phyloP scores from a whole-genome alignment of 202 grass and related monocot genomes.

The Zizania palustris region DNA sequence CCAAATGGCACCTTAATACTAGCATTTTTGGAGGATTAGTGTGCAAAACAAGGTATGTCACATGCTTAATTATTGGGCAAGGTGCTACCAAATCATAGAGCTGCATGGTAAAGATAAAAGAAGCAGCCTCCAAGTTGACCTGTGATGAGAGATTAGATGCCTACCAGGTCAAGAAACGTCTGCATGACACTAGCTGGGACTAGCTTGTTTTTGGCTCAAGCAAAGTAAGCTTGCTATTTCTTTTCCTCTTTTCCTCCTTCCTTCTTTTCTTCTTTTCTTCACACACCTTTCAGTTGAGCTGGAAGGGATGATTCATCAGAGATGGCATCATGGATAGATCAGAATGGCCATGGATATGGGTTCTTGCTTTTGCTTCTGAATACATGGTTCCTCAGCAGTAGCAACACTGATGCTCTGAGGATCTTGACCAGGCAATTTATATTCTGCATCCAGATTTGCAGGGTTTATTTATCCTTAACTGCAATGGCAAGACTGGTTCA shows the following conservation, averaged over 20 bases:
- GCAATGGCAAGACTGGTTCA: not conserved
- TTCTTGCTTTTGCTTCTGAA: conserved; percentile 28
- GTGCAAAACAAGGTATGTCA: conserved; percentile 33
- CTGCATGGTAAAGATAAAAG: conserved; percentile 49
- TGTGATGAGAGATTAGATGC: conserved; percentile 26
- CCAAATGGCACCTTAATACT: not conserved
- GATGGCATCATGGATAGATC: conserved; percentile 38
- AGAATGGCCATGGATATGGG: conserved; percentile 9
- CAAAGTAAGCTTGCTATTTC: conserved; percentile 34
- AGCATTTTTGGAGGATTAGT: not conserved
- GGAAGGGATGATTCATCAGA: not conserved
- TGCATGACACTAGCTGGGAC: conserved; percentile 41
- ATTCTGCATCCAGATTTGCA: conserved; percentile 31
- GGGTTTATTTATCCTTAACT: not conserved
- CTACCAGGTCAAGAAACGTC: conserved; percentile 47
- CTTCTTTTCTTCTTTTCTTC: conserved; percentile 2
- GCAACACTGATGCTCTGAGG: conserved; percentile 9
- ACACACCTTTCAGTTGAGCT: conserved; percentile 22
- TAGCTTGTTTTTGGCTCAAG: conserved; percentile 24
- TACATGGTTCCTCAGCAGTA: conserved; percentile 14
- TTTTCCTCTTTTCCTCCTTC: conserved; percentile 36
- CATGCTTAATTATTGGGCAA: conserved; percentile 56
- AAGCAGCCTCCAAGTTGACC: conserved; percentile 53
- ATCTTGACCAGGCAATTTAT: conserved; percentile 36
- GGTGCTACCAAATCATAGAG: conserved; percentile 44